A percentile compares a stretch with the other conserved stretches of the same genome.
Evolutionary conservation across 352 stramenopile species (phyloP).

Genomic region (Phytophthora europaea): DNA sequence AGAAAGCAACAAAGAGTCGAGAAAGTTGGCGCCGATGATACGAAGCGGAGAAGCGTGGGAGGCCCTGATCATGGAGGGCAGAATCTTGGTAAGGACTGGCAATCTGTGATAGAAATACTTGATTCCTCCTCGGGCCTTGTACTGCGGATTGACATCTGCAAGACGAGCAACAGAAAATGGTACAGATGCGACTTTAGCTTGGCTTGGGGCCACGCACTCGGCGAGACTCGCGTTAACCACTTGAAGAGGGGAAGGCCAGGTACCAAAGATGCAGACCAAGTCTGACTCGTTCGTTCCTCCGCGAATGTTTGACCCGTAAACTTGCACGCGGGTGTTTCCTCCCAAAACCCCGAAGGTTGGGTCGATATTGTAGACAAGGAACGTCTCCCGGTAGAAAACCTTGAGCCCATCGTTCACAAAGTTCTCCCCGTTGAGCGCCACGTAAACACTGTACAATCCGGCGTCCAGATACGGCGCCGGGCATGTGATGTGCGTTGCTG

Average conservation of each 20-base stretch:
- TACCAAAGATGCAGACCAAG: constrained; percentile 51
- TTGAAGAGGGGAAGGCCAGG: constrained; percentile 16
- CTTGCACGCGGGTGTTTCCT: constrained; percentile 50
- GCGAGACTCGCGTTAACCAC: constrained; percentile 33
- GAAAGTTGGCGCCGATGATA: constrained; percentile 44
- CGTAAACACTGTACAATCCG: constrained; percentile 52
- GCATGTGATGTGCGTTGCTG: constrained; percentile 45
- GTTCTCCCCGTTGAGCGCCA: constrained; percentile 57
- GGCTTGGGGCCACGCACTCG: constrained; percentile 36
- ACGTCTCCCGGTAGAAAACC: constrained; percentile 53
- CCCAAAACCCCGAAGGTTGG: constrained; percentile 54
- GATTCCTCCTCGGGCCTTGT: constrained; percentile 3
- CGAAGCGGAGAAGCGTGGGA: constrained; percentile 17
- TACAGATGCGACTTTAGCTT: constrained; percentile 11
- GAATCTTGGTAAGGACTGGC: constrained; percentile 22
- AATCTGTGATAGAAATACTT: constrained; percentile 33
- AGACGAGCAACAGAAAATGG: constrained; percentile 35
- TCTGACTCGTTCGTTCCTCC: constrained; percentile 19
- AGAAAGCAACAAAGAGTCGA: constrained; percentile 47
- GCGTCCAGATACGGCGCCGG: constrained; percentile 35
- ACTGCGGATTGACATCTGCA: not conserved
- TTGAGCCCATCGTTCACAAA: constrained; percentile 54
- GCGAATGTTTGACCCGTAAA: constrained; percentile 41
- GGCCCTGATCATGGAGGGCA: constrained; percentile 29
- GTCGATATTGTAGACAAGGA: constrained; percentile 44